Conservation (phyloP, 2,329 filamentous ascomycete genomes). For the Colletotrichum eremochloae region DNA sequence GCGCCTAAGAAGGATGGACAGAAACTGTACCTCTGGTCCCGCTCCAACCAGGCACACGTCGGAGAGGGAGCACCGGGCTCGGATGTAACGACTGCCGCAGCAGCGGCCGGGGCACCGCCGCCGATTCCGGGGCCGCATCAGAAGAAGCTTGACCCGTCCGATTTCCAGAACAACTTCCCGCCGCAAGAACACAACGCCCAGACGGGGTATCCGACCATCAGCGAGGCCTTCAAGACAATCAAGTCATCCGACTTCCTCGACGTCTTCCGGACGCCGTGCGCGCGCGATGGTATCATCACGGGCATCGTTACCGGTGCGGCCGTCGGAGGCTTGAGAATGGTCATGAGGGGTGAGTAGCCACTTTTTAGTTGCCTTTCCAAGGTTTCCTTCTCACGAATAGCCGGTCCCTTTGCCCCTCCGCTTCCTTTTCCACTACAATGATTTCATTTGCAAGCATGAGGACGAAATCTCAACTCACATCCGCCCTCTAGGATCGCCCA, state of each 20-base stretch:
- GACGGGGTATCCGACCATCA: conserved; percentile 56
- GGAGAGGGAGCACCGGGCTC: conserved; percentile 42
- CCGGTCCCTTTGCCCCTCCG: neutral
- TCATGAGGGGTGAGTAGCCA: conserved; percentile 77
- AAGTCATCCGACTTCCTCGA: conserved; percentile 77
- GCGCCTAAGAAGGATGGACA: conserved; percentile 15
- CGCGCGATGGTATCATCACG: conserved; percentile 83
- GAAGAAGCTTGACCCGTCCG: conserved; percentile 34
- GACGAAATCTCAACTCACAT: neutral
- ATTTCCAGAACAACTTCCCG: conserved; percentile 44
- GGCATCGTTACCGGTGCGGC: conserved; percentile 86
- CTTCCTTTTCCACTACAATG: neutral
- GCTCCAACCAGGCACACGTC: conserved; percentile 26
- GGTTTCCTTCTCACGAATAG: neutral
- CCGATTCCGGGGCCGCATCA: neutral
- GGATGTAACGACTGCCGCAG: conserved; percentile 21
- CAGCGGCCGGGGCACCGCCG: neutral
- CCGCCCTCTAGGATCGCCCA: conserved; percentile 53
- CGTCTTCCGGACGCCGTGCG: conserved; percentile 85
- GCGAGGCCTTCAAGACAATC: conserved; percentile 76
- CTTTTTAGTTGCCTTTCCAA: neutral
- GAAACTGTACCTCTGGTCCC: conserved; percentile 32
- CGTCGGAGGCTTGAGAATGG: conserved; percentile 78
- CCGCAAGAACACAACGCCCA: conserved; percentile 40
- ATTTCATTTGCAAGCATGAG: neutral